These are phyloP conservation scores for Cicer judaicum DNA, from an alignment of 306 rosid species.

Conservation along the genomic window DNA sequence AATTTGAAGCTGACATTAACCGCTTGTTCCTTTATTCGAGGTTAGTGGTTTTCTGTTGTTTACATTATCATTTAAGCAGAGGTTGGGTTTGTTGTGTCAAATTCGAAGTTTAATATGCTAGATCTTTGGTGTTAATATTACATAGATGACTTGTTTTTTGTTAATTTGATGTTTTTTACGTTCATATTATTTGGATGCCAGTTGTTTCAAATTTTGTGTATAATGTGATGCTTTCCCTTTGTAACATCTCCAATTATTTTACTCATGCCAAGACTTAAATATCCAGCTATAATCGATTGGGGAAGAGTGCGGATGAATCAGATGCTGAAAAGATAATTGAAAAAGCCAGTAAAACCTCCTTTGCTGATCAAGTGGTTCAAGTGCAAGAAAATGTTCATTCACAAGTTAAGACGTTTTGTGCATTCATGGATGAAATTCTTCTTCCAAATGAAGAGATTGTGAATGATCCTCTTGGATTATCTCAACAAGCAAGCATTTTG, in stretches of 20 bases:
- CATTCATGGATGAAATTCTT: constrained; percentile 78
- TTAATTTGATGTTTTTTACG: neutral
- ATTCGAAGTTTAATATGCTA: constrained; percentile 6
- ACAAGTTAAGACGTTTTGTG: constrained; percentile 65
- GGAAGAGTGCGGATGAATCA: constrained; percentile 64
- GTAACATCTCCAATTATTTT: constrained; percentile 24
- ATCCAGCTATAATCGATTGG: constrained; percentile 80
- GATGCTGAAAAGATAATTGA: constrained; percentile 75
- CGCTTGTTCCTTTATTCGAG: constrained; percentile 85
- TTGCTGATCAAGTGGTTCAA: constrained; percentile 75
- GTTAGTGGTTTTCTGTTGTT: constrained; percentile 48
- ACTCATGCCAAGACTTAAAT: constrained; percentile 53
- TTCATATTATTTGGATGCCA: constrained; percentile 15
- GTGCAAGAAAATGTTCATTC: constrained; percentile 85
- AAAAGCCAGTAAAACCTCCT: constrained; percentile 70
- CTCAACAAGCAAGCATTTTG: constrained; percentile 47
- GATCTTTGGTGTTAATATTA: constrained; percentile 3
- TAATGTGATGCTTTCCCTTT: constrained; percentile 19
- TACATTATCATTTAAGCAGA: constrained; percentile 2
- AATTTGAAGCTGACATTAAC: constrained; percentile 82
- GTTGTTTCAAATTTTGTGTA: constrained; percentile 12
- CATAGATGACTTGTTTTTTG: constrained; percentile 4
- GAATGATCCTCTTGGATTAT: constrained; percentile 48
- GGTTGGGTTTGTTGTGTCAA: neutral
- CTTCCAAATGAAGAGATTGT: constrained; percentile 53